These are phyloP conservation scores for Brassica napus DNA, from an alignment of 345 rosid genomes.

Conservation along the genomic window DNA sequence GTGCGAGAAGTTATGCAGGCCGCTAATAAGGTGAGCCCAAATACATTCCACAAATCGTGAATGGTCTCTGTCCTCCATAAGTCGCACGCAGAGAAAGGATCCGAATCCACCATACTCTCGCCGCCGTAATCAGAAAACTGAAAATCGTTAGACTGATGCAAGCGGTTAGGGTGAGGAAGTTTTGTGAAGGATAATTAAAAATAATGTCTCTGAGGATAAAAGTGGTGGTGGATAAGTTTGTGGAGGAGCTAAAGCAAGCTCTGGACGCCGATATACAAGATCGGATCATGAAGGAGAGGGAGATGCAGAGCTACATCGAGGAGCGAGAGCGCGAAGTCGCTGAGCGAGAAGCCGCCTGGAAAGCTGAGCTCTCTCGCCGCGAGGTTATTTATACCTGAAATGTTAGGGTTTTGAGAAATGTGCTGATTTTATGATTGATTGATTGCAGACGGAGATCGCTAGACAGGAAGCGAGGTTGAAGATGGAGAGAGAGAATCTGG, in stretches of 20 bases:
- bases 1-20: background rate
- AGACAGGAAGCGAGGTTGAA: constrained; percentile 93
- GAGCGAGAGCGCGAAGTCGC: constrained; percentile 99
- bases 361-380: constrained; percentile 96
- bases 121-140: too few species aligned
- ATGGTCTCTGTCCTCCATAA: constrained; percentile 23
- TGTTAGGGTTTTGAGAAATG: background rate
- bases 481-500: constrained; percentile 94
- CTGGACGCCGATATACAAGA: constrained; percentile 95
- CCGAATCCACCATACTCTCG: constrained; percentile 8
- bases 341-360: constrained; percentile 98
- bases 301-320: constrained; percentile 97
- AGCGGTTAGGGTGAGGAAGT: background rate
- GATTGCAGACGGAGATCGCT: constrained; percentile 76
- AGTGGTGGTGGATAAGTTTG: constrained; percentile 91
- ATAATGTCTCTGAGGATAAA: constrained; percentile 82
- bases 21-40: background rate
- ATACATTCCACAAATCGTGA: background rate
- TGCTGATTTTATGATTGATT: background rate
- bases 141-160: background rate
- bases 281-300: constrained; percentile 94
- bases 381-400: constrained; percentile 43
- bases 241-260: constrained; percentile 94
- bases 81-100: constrained; percentile 32
- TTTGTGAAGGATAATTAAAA: background rate